Evolutionary conservation across 2,329 filamentous ascomycete genomes (phyloP).

Genomic region (Phialophora macrospora): DNA sequence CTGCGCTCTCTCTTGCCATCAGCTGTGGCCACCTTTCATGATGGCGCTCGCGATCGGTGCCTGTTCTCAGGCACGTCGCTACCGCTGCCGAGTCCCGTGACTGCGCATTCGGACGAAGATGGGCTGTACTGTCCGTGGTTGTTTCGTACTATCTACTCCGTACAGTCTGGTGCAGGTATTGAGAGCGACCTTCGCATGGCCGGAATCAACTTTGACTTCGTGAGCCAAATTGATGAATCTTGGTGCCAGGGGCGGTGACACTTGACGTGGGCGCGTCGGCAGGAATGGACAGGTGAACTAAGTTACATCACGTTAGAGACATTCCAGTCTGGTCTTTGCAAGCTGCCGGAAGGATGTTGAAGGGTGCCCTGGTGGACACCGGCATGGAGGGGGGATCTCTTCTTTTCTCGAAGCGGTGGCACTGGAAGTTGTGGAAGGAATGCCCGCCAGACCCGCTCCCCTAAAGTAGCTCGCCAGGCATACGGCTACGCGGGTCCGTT

Average conservation of each 20-base stretch:
- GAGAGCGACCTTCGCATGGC: neutral
- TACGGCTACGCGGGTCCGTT: conserved; percentile 14
- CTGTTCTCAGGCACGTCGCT: neutral
- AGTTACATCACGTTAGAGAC: conserved; percentile 18
- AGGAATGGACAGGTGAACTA: conserved; percentile 17
- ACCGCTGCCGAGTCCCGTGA: conserved; percentile 7
- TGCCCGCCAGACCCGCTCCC: conserved; percentile 3
- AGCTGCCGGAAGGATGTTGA: conserved; percentile 17
- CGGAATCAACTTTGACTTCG: conserved; percentile 7
- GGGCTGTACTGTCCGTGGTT: neutral
- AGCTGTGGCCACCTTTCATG: neutral
- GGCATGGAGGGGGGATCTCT: conserved; percentile 11
- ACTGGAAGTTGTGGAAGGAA: conserved; percentile 8
- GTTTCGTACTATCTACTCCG: neutral
- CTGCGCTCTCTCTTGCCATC: neutral
- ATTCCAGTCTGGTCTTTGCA: conserved; percentile 15
- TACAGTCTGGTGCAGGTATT: neutral
- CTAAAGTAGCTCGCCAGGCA: conserved; percentile 9
- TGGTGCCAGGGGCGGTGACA: conserved; percentile 6
- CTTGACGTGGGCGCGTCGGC: conserved; percentile 15
- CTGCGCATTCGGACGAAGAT: neutral
- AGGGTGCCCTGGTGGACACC: conserved; percentile 6
- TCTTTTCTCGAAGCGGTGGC: conserved; percentile 21
- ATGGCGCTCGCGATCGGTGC: conserved; percentile 9
- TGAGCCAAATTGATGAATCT: conserved; percentile 1